Evolutionary conservation across 1,284 basidiomycete species (phyloP).

Genomic region (Trichosporon sp.): DNA sequence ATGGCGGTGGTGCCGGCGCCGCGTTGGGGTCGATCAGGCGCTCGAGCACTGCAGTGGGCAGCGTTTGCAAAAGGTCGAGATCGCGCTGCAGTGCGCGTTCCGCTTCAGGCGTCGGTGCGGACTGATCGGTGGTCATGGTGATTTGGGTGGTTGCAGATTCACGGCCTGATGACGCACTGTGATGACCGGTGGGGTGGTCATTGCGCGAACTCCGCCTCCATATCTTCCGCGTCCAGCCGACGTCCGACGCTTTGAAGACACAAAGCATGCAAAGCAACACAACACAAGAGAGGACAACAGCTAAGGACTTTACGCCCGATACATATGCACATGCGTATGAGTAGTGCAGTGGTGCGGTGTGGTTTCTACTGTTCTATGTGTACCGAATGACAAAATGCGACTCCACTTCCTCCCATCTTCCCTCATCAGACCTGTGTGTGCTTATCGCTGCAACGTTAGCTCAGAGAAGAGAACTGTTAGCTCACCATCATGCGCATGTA

Average conservation of each 20-base stretch:
- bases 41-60: constrained; percentile 5
- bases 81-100: constrained; percentile 4
- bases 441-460: background rate
- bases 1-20: background rate
- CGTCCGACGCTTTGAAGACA: constrained; percentile 46
- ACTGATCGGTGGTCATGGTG: background rate
- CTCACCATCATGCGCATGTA: constrained; percentile 48
- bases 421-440: background rate
- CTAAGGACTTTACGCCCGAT: background rate
- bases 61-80: constrained; percentile 8
- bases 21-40: constrained; percentile 14
- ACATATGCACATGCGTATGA: background rate
- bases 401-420: background rate
- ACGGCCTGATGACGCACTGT: background rate
- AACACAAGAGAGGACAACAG: background rate
- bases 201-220: background rate
- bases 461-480: background rate
- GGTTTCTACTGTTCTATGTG: background rate
- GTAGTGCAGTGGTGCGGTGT: background rate
- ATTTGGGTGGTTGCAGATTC: background rate
- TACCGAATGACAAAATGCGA: background rate
- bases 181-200: background rate
- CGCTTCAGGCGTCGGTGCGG: background rate
- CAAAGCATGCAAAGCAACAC: background rate
- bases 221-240: constrained; percentile 25